phyloP scores from a whole-genome alignment of 2,329 filamentous ascomycete genomes.

The Nothophoma quercina region DNA sequence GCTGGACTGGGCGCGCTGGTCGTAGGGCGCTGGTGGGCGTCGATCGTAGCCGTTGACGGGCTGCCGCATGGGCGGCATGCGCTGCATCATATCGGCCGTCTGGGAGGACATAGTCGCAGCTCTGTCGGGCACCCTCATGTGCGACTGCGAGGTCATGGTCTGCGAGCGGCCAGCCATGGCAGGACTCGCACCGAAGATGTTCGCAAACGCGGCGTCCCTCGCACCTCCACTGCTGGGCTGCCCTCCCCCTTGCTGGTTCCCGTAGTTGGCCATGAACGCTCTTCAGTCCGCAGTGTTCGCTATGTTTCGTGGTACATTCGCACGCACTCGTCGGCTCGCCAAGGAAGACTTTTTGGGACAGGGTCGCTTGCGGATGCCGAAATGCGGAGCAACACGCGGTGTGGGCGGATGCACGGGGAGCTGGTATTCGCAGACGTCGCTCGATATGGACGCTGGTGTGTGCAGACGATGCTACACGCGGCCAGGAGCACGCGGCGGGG shows the following conservation, averaged over 20 bases:
- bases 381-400: constrained; percentile 22
- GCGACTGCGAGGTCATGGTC: constrained; percentile 86
- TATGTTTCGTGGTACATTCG: constrained; percentile 36
- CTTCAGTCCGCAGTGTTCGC: constrained; percentile 24
- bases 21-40: constrained; percentile 41
- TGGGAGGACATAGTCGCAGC: constrained; percentile 71
- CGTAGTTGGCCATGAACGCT: constrained; percentile 68
- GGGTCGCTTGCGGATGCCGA: constrained; percentile 15
- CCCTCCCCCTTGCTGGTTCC: constrained; percentile 65
- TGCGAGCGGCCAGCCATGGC: constrained; percentile 80
- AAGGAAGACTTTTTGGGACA: constrained; percentile 26
- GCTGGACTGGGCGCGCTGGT: constrained; percentile 34
- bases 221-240: constrained; percentile 63
- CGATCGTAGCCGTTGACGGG: constrained; percentile 53
- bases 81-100: constrained; percentile 63
- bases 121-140: constrained; percentile 69
- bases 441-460: not conserved
- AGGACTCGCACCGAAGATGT: constrained; percentile 92
- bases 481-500: constrained; percentile 9
- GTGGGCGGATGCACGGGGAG: constrained; percentile 10
- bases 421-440: constrained; percentile 16
- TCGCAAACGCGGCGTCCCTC: constrained; percentile 93
- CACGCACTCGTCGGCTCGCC: constrained; percentile 28
- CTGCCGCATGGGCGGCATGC: constrained; percentile 68
- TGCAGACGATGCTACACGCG: not conserved